Base-by-base conservation (phyloP, 1,284 basidiomycete species). In the Pseudozyma sp. region DNA sequence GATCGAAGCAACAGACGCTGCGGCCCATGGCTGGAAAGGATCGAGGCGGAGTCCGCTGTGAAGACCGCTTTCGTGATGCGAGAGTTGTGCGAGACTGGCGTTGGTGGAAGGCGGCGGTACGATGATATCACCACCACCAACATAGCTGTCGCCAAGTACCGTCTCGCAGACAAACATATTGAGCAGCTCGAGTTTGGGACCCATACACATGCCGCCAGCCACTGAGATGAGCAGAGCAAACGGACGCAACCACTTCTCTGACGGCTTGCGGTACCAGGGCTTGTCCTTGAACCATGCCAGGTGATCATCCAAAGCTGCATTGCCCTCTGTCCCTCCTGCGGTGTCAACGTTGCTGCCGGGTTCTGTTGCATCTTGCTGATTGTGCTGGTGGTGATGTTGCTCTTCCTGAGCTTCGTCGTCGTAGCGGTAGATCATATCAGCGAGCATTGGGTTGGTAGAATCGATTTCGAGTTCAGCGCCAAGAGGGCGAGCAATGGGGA, bases 141-240 rank as follows among this genome's bases (percentile, higher is more conserved):
- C 65, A 14, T 60, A 64, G 44, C 47, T 50, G n/a, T 75, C 66
- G 6, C 69, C 72, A 7, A 73, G 59, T 2, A 81, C 62, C 11
- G 74, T 47, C 36, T 84, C 76, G 72, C 83, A 85, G 35, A 80
- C 69, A 38, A 85, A 60, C 57, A 80, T 70, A 49, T 77, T 76
- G 59, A 77, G 76, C 14, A 85, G 67, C 63, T 83, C 82, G 48
- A 81, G 61, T 19, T 78, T 76, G 14, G 81, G 75, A 14, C 80
- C 75, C 57, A 85, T 78, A 62, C 77, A 63, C 54, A 82, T 77
- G 6, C 83, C 82, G 5, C 65, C 65, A 4, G 76, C 71, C 39
- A 79, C 53, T 18, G 81, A 60, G 44, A 83, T 73, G 31, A 82
- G 42, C 10, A 84, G 59, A 14, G 75, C 69, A 36, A 83, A 63